Evolutionary conservation across 257 asterid species (phyloP).

Genomic region (Dorcoceras hygrometricum): DNA sequence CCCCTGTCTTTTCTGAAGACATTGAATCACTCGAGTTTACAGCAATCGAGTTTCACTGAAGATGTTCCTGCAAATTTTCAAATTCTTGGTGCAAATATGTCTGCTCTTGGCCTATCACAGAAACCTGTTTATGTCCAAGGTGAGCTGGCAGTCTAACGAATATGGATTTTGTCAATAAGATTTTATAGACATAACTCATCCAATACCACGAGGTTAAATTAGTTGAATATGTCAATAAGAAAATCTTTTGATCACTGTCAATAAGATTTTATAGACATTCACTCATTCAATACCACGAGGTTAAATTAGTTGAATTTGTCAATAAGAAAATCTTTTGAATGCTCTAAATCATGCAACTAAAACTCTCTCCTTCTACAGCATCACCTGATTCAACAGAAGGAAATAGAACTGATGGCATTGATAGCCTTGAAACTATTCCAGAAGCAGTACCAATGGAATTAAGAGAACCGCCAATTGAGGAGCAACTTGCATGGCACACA

Average conservation of each 20-base stretch:
- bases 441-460: conserved; percentile 91
- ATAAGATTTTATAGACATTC: not conserved
- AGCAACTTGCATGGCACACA: conserved; percentile 86
- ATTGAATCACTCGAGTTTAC: conserved; percentile 54
- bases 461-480: conserved; percentile 95
- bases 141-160: conserved; percentile 22
- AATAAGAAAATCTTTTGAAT: too few relatives aligned
- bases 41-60: conserved; percentile 35
- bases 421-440: conserved; percentile 79
- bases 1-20: conserved; percentile 87
- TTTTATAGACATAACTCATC: not conserved
- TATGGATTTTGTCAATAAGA: not conserved
- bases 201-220: not conserved
- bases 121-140: conserved; percentile 93
- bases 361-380: conserved; percentile 39
- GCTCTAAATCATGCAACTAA: not conserved
- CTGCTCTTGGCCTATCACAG: conserved; percentile 95
- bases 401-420: conserved; percentile 58
- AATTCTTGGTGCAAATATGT: conserved; percentile 96
- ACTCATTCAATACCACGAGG: not conserved
- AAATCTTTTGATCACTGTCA: not conserved
- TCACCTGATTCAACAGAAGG: conserved; percentile 45
- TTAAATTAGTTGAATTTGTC: too few relatives aligned
- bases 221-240: too few relatives aligned
- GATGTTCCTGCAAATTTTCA: conserved; percentile 66